A percentile compares a stretch with the other conserved stretches of the same genome.
Evolutionary conservation across 2,329 filamentous ascomycete species (phyloP).

Genomic region (Ceratocystiopsis sp.): DNA sequence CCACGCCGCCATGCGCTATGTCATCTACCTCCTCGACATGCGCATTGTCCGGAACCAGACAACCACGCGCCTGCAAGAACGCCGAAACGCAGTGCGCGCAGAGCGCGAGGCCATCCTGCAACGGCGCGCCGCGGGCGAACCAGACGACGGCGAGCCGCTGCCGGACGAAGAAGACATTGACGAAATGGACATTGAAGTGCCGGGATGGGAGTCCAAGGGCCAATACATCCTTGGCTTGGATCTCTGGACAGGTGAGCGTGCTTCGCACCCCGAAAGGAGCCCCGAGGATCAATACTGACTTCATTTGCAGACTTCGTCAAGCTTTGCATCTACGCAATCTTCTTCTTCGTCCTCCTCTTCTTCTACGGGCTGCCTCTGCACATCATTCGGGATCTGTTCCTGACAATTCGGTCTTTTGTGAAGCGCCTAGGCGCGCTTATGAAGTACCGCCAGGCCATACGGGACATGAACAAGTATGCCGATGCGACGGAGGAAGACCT

Average conservation of each 20-base stretch:
- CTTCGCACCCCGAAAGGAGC: not conserved
- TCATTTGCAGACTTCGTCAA: constrained; percentile 61
- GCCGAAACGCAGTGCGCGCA: constrained; percentile 49
- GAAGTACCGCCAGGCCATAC: constrained; percentile 77
- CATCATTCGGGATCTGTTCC: constrained; percentile 87
- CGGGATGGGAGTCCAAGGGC: constrained; percentile 92
- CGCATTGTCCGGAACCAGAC: constrained; percentile 62
- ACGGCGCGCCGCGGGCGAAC: constrained; percentile 23
- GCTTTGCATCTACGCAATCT: constrained; percentile 71
- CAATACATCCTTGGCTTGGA: constrained; percentile 84
- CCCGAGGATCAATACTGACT: constrained; percentile 1
- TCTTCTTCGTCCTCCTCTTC: constrained; percentile 82
- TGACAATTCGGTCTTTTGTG: constrained; percentile 82
- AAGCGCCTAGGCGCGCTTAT: constrained; percentile 80
- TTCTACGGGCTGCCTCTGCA: constrained; percentile 96
- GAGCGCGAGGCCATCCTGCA: constrained; percentile 35
- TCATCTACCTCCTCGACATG: constrained; percentile 61
- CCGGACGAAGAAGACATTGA: constrained; percentile 56
- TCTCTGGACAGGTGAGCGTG: constrained; percentile 49
- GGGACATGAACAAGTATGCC: constrained; percentile 87
- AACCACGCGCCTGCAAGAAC: constrained; percentile 46
- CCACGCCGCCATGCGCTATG: constrained; percentile 65
- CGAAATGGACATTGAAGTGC: constrained; percentile 86
- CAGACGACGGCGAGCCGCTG: constrained; percentile 28
- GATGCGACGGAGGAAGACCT: constrained; percentile 84